phyloP scores from a whole-genome alignment of 2,329 filamentous ascomycete species.

The Sclerotinia nivalis region DNA sequence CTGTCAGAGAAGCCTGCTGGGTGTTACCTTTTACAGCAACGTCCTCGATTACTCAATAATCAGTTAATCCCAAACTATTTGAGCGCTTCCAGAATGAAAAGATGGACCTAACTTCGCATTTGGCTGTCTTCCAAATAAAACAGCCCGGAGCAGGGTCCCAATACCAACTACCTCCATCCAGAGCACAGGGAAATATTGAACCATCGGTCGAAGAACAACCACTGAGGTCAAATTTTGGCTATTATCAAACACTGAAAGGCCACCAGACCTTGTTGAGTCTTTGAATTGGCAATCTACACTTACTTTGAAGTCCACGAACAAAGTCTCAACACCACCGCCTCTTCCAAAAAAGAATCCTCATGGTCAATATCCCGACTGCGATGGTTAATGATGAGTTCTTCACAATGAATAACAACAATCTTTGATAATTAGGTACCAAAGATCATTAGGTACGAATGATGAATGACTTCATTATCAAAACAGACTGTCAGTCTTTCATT shows the following conservation, averaged over 20 bases:
- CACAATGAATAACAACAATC: background rate
- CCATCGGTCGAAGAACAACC: too few species aligned
- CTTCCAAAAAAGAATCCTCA: background rate
- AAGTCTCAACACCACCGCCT: background rate
- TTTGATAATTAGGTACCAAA: background rate
- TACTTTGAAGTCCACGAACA: background rate
- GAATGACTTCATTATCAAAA: background rate
- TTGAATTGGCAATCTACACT: background rate
- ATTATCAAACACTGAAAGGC: slow-evolving; percentile 12
- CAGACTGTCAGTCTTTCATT: background rate
- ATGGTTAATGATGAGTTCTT: background rate
- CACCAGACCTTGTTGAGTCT: background rate
- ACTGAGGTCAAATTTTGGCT: background rate
- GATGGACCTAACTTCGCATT: background rate
- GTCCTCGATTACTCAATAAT: background rate
- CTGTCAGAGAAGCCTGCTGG: background rate
- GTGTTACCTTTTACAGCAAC: slow-evolving; percentile 2
- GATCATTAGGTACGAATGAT: background rate
- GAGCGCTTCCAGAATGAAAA: background rate
- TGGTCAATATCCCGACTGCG: slow-evolving; percentile 12
- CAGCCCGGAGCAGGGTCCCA: background rate
- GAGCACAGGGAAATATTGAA: background rate
- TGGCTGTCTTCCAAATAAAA: slow-evolving; percentile 13
- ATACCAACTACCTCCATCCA: background rate
- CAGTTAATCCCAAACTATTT: background rate